Evolutionary conservation across 2,329 filamentous ascomycete genomes (phyloP), one percentile per base, ranked within the genome.

Genomic region (Colletotrichum tanaceti): DNA sequence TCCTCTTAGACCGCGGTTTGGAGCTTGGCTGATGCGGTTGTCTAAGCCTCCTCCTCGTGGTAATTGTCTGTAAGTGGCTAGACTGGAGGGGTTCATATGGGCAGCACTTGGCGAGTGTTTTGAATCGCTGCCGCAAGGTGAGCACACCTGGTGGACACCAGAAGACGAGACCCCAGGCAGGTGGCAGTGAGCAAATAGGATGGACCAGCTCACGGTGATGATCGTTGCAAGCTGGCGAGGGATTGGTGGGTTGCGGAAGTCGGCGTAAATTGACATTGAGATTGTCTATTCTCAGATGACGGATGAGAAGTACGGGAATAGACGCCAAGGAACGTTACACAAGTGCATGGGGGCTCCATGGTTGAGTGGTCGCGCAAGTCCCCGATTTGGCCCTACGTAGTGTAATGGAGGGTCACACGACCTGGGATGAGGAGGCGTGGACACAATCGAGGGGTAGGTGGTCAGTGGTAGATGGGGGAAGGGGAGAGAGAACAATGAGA

Each of bases 301-400:
- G 66, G 62, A 41, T 39, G 55, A 66, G 50, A 50, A 57, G 24
- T 39, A 24, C 50, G 22, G 55, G 55, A 61, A 63, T 60, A 43
- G 55, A 13, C 61, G 62, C 62, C 62, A 66, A 66, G 62, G 61
- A 66, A 66, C 50, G 66, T 69, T 66, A 46, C 66, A 61, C 66
- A 57, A 47, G 28, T 66, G 57, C 63, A 66, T 69, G 66, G 62
- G 57, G 49, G 43, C 50, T 65, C 66, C 66, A 61, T 69, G 62
- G 55, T 44, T 65, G 62, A 35, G 61, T 60, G 55, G 62, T 57
- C 11, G 44, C 55, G 63, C 55, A 65, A 69, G 54, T 57, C 43
- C 2, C 66, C 62, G 44, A 66, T 44, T 59, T 50, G 41, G 49
- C 63, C 62, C 65, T 24, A 24, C n/a, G n/a, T 65, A 65, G 62